phyloP scores from a whole-genome alignment of 2,329 filamentous ascomycete species.

The Hirsutella rhossiliensis region DNA sequence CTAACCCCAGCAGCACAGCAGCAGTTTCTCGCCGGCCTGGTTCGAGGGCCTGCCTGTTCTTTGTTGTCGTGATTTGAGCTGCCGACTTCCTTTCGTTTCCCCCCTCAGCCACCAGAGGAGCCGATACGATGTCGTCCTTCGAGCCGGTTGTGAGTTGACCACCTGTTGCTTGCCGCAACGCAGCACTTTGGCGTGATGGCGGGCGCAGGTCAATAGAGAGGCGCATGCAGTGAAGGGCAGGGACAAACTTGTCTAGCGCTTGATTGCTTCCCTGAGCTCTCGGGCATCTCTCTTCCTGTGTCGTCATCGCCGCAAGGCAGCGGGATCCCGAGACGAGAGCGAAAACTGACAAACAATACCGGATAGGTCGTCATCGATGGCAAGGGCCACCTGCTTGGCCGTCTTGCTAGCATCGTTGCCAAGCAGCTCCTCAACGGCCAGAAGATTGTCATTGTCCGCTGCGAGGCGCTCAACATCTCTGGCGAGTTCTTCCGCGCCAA shows the following conservation, averaged over 20 bases:
- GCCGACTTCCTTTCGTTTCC: constrained; percentile 17
- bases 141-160: constrained; percentile 54
- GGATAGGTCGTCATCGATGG: constrained; percentile 95
- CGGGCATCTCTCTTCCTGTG: neutral
- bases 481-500: constrained; percentile 99
- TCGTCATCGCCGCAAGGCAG: neutral
- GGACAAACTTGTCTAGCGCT: neutral
- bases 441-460: constrained; percentile 98
- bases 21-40: constrained; percentile 25
- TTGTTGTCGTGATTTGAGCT: constrained; percentile 19
- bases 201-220: neutral
- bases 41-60: constrained; percentile 23
- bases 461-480: constrained; percentile 99
- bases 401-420: constrained; percentile 93
- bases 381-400: constrained; percentile 99
- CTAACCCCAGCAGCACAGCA: constrained; percentile 30
- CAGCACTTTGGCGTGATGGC: neutral
- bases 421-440: constrained; percentile 98
- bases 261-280: neutral
- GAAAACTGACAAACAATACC: neutral
- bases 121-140: constrained; percentile 54
- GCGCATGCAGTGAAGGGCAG: neutral
- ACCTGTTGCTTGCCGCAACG: neutral
- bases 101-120: constrained; percentile 18
- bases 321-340: neutral